phyloP scores from a whole-genome alignment of 2,329 filamentous ascomycete species.

The Cadophora sp. region DNA sequence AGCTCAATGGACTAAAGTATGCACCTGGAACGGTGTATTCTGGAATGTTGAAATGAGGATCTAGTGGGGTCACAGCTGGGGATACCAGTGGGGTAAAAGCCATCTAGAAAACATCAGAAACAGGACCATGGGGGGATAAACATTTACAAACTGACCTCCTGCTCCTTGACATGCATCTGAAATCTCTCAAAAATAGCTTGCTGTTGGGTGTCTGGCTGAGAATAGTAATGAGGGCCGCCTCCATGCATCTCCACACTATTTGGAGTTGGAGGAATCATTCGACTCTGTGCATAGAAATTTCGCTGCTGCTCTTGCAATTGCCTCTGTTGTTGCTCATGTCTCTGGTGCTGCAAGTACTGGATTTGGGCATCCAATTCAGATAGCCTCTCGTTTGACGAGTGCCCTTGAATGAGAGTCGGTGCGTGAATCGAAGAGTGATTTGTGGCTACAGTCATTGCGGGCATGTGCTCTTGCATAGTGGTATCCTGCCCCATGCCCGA shows the following conservation, averaged over 20 bases:
- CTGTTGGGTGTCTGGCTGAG: conserved; percentile 59
- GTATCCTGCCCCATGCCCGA: conserved; percentile 41
- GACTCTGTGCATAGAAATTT: conserved; percentile 60
- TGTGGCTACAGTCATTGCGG: conserved; percentile 53
- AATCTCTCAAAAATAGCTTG: conserved; percentile 68
- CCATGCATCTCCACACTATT: conserved; percentile 79
- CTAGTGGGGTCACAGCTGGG: conserved; percentile 82
- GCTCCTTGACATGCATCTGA: conserved; percentile 69
- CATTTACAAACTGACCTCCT: conserved; percentile 53
- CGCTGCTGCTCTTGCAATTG: conserved; percentile 54
- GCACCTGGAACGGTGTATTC: conserved; percentile 66
- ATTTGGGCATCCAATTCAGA: conserved; percentile 70
- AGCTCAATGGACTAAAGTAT: conserved; percentile 85
- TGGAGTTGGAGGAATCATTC: conserved; percentile 78
- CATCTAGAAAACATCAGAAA: conserved; percentile 56
- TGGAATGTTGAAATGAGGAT: conserved; percentile 66
- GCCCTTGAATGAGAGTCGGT: conserved; percentile 48
- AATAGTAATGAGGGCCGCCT: conserved; percentile 63
- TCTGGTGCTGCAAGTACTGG: conserved; percentile 69
- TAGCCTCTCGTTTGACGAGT: conserved; percentile 59
- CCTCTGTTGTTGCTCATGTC: conserved; percentile 60
- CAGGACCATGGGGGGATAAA: not conserved
- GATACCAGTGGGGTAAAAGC: conserved; percentile 82
- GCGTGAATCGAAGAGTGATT: conserved; percentile 53
- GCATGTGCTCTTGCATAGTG: conserved; percentile 53